Base-by-base conservation (phyloP, 75 land plant species). In the Adiantum capillusveneris region DNA sequence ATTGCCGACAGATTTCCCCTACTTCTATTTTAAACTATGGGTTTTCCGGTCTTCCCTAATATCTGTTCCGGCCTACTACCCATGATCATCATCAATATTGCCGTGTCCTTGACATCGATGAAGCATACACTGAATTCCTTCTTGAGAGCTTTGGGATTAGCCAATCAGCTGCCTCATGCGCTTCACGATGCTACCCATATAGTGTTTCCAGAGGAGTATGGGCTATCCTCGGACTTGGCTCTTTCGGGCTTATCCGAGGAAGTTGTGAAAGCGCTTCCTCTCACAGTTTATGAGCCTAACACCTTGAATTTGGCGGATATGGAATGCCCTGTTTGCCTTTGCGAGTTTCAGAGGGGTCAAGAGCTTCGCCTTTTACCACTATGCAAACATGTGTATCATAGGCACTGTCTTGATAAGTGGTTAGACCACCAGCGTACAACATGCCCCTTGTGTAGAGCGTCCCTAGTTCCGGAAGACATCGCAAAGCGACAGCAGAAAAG, bases 341-440 rank as follows among this genome's bases (percentile, higher is more conserved):
- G 41, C 31, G 60, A 36, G 14, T 58, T 31, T 36, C 44, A 58
- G 17, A 11, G 9, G 14, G 25, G 42, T 2, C 39, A 29, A 21
- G 39, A 30, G 39, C 9, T 58, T 43, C 60, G 60, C 2, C 17
- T 30, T 30, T 43, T 58, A 1, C 41, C 16, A 17, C 17, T 30
- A 27, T 58, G 60, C 60, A 30, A 30, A n/a, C 60, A 58, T 34
- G 60, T 34, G 6, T 58, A 27, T 43, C 60, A 58, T 20, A 13
- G 43, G 36, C 39, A 30, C 25, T 58, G 60, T 34, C 39, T 58
- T 18, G 60, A 58, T 34, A 13, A 34, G 20, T 58, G 60, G 60
- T 31, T 58, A n/a, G 21, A 31, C 6, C 60, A 58, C 22, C 19
- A 36, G 44, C 60, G 31, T n/a, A 58, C 60, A 2, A 58, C 42